Evolutionary conservation across 331 rosid genomes (phyloP), one percentile per base, ranked within the genome.

Genomic region (Phaseolus coccineus): DNA sequence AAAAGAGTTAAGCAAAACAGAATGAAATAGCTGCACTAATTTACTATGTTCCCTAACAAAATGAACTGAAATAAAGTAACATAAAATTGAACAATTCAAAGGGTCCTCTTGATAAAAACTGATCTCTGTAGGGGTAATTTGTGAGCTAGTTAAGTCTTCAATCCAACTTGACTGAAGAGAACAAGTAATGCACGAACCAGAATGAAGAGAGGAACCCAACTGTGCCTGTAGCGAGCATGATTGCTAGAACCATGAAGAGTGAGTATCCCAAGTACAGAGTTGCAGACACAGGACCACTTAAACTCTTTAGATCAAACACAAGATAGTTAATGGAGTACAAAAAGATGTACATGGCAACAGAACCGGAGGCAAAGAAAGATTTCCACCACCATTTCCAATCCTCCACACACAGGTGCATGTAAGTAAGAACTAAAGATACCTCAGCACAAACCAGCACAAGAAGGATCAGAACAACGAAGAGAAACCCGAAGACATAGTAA

Each of bases 331-430:
- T 9, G 42, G 96, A 91, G 89, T 91, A 91, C 77, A 89, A 66
- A 67, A 91, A 91, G 56, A 89, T 87, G 88, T 91, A 91, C 28
- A 91, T 79, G 81, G 96, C 91, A 35, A 91, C 96, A 2, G 93
- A 91, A 64, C 93, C 96, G 9, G 96, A 91, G 27, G 96, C 96
- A 59, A 87, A 91, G 89, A 91, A 91, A 30, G 96, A 89, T 81
- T 91, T 91, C 96, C 93, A 91, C 96, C 93, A 91, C 96, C 96
- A 91, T 83, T 81, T 81, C 92, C 92, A 91, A 69, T 91, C 96
- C 89, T 91, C 96, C 75, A 89, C 96, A 73, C 96, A 89, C 9
- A 91, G 91, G 74, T 89, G 96, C 96, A 91, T 89, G 87, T 91
- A 91, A 67, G 96, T 91, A 16, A 91, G 87, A 19, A 91, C 93